Evolutionary conservation across 345 rosid species (phyloP).

Genomic region (Sisymbrium irio): DNA sequence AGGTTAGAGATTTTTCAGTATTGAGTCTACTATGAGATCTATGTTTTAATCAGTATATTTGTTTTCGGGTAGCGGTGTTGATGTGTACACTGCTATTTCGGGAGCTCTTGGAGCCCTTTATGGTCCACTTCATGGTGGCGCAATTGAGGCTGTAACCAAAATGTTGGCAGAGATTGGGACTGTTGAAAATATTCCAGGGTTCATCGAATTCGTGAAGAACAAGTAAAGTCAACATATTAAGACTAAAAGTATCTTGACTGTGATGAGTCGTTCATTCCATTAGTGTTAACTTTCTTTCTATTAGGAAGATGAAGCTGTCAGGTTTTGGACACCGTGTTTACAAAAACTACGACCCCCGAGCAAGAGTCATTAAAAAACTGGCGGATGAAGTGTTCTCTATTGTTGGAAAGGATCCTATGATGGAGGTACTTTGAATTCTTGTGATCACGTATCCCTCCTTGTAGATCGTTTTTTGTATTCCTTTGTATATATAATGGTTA

Average conservation of each 20-base stretch:
- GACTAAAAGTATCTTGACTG: background rate
- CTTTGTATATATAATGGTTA: background rate
- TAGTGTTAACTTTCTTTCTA: background rate
- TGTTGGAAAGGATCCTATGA: constrained; percentile 90
- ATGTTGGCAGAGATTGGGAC: constrained; percentile 83
- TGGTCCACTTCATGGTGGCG: constrained; percentile 98
- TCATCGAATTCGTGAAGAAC: constrained; percentile 83
- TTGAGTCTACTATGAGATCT: background rate
- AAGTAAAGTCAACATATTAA: constrained; percentile 39
- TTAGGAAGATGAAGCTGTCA: constrained; percentile 83
- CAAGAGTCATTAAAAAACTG: constrained; percentile 72
- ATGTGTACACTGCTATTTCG: constrained; percentile 81
- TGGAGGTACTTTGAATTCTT: constrained; percentile 55
- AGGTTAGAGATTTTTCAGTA: background rate
- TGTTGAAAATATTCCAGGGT: constrained; percentile 83
- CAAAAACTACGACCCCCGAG: constrained; percentile 92
- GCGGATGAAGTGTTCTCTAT: constrained; percentile 93
- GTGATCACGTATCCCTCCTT: background rate
- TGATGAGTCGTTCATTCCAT: background rate
- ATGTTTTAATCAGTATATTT: background rate
- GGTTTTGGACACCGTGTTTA: constrained; percentile 97
- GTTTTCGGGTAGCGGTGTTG: constrained; percentile 65
- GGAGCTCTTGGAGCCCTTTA: constrained; percentile 89
- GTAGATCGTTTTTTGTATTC: background rate
- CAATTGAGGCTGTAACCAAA: constrained; percentile 90